Base-by-base conservation (phyloP, 1,284 basidiomycete genomes). In the Singerocomus rubriflavus region DNA sequence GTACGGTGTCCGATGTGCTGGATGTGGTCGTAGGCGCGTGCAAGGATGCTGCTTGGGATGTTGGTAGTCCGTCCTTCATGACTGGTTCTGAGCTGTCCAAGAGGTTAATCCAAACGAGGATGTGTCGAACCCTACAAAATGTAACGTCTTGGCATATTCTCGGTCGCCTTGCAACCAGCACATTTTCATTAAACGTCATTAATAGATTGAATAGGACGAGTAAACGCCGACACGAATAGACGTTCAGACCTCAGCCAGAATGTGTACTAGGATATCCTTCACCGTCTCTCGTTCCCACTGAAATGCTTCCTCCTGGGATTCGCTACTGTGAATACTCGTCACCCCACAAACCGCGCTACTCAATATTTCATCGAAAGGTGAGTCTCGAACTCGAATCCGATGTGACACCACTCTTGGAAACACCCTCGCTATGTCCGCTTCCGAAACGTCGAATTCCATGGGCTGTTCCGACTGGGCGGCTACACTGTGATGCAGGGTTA, bases 371-470 rank as follows among this genome's bases (percentile, higher is more conserved):
- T 88, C 82, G 52, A 79, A 73, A 1, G 84, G 83, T 2, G 84
- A 80, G 61, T 81, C 75, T 30, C 86, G 73, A 47, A 86, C 77
- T 48, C 84, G 72, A 54, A 90, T 58, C 10, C 88, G 80, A 69
- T 90, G 87, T 7, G 82, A 82, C 29, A 90, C 75, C 0, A 84
- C 79, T 30, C 85, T 71, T 31, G 85, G 84, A 55, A 85, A 78
- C 21, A 88, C 78, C 51, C 82, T 75, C 48, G 82, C 84, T 54
- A 88, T 73, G 58, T 89, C 84, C 52, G 82, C 82, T 62, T 88
- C 84, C 8, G 82, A 81, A 4, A 86, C 78, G 52, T 86, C 83
- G 57, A 85, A 65, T 40, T 74, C 67, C 34, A 63, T 36, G 32
- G 13, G 53, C 51, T 44, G 51, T 31, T 67, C 65, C 3, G 35